These are phyloP conservation scores for Pleurotus djamor DNA, from an alignment of 768 basidiomycete genomes.

Conservation along the genomic window DNA sequence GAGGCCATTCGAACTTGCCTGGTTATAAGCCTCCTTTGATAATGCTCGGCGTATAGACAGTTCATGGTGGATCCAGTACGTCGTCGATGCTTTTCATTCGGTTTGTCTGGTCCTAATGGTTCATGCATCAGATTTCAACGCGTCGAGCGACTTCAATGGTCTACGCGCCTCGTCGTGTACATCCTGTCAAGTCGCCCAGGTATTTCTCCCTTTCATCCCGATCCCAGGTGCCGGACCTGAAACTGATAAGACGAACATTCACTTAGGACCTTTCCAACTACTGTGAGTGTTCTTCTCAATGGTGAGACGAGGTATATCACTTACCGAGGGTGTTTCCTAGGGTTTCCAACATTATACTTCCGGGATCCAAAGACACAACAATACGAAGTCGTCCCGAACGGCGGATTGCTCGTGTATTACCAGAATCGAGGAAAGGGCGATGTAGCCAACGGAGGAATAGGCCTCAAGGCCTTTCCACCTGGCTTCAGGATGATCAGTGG, in stretches of 20 bases:
- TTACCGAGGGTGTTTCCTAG: constrained; percentile 12
- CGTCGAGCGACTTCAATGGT: constrained; percentile 28
- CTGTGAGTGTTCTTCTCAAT: constrained; percentile 23
- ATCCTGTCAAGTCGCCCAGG: constrained; percentile 32
- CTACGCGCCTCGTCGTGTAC: constrained; percentile 35
- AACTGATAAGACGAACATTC: neutral
- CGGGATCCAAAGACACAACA: constrained; percentile 32
- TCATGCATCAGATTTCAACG: constrained; percentile 24
- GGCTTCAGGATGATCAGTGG: constrained; percentile 43
- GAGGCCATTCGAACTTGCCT: constrained; percentile 10
- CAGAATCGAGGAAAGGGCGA: constrained; percentile 38
- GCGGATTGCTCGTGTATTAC: constrained; percentile 40
- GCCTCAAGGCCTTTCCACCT: constrained; percentile 39
- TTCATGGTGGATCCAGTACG: constrained; percentile 36
- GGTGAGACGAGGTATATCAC: neutral
- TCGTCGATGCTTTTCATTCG: neutral
- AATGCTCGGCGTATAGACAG: constrained; percentile 20
- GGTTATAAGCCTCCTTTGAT: neutral
- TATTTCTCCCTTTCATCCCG: constrained; percentile 1
- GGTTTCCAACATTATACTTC: constrained; percentile 42
- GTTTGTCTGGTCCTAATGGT: neutral
- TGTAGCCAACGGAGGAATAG: constrained; percentile 32
- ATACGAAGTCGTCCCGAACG: constrained; percentile 35
- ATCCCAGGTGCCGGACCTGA: neutral
- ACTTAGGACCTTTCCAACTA: constrained; percentile 36